Evolutionary conservation across 306 rosid genomes (phyloP).

Genomic region (Lathyrus sativus): DNA sequence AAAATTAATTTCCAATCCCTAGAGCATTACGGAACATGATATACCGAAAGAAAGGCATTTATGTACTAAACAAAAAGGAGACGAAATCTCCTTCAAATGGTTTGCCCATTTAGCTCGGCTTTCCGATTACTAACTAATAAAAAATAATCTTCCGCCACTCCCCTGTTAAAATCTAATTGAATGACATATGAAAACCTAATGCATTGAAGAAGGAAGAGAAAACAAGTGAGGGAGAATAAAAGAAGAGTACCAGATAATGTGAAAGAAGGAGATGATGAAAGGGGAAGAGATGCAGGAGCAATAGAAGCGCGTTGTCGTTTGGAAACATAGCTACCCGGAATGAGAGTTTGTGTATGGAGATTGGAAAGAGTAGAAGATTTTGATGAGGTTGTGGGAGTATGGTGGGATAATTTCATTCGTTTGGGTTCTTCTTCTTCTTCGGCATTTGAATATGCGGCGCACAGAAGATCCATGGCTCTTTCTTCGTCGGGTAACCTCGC

Average conservation of each 20-base stretch:
- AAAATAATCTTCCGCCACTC: no score
- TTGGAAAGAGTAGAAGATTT: background rate
- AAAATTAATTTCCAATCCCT: background rate
- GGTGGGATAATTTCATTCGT: slow-evolving; percentile 26
- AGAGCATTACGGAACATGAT: background rate
- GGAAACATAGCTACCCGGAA: slow-evolving; percentile 75
- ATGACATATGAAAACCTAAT: no score
- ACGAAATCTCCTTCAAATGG: no score
- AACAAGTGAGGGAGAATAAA: no score
- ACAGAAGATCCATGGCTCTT: slow-evolving; percentile 57
- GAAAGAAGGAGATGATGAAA: slow-evolving; percentile 37
- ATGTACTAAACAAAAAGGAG: no score
- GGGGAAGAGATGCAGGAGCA: slow-evolving; percentile 26
- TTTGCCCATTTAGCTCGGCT: no score
- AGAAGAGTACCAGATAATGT: slow-evolving; percentile 48
- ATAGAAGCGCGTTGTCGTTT: slow-evolving; percentile 72
- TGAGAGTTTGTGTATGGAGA: slow-evolving; percentile 33
- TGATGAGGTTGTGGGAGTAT: background rate
- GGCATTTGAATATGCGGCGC: slow-evolving; percentile 49
- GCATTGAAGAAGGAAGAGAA: no score
- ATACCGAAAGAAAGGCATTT: background rate
- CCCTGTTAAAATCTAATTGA: no score
- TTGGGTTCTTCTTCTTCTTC: slow-evolving; percentile 34
- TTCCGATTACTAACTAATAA: no score
- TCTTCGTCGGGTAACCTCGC: background rate